Conservation (phyloP, 345 rosid genomes). For the Excoecaria cochinchinensis region DNA sequence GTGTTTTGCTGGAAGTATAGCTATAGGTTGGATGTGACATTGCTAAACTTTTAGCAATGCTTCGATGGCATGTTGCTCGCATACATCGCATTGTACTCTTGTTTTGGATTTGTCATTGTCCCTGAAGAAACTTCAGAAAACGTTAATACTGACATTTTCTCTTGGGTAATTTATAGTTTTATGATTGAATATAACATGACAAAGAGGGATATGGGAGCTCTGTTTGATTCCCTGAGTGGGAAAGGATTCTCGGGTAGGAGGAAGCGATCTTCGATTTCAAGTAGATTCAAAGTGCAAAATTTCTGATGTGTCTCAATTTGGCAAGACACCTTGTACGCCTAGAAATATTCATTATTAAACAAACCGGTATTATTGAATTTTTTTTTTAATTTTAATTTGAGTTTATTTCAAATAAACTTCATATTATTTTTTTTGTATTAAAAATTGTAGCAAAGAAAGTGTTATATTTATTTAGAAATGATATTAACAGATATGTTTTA, state of each 20-base stretch:
- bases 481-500: too few relatives aligned
- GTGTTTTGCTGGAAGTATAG: too few relatives aligned
- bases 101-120: background rate
- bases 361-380: too few relatives aligned
- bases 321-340: slow-evolving; percentile 25
- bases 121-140: background rate
- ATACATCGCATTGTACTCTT: background rate
- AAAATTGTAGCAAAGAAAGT: too few relatives aligned
- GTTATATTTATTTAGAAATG: too few relatives aligned
- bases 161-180: slow-evolving; percentile 42
- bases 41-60: background rate
- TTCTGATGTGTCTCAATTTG: slow-evolving; percentile 48
- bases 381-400: too few relatives aligned
- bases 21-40: too few relatives aligned
- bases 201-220: slow-evolving; percentile 75
- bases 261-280: slow-evolving; percentile 49
- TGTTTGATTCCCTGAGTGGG: slow-evolving; percentile 54
- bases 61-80: background rate
- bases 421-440: too few relatives aligned
- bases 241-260: slow-evolving; percentile 52
- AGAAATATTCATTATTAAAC: background rate
- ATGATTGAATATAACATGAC: slow-evolving; percentile 42
- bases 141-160: background rate
- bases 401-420: too few relatives aligned
- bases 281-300: slow-evolving; percentile 33